A percentile compares a stretch with the other conserved stretches of the same genome.
Evolutionary conservation across 2,329 filamentous ascomycete species (phyloP).

Genomic region (Pseudogymnoascus sp.): DNA sequence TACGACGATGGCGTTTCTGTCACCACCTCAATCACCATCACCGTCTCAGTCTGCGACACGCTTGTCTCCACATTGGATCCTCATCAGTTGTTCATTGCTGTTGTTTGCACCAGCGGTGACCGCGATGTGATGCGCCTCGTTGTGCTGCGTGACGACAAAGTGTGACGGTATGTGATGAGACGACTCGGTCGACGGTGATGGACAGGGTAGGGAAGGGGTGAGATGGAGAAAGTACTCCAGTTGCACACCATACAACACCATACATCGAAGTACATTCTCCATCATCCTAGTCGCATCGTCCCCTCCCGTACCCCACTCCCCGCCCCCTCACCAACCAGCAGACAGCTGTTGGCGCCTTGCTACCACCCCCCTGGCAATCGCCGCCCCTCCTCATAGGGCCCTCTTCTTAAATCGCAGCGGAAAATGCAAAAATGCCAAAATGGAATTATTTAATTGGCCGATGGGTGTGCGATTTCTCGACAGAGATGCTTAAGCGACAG

Average conservation of each 20-base stretch:
- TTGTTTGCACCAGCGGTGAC: not conserved
- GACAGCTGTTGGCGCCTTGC: slow-evolving; percentile 5
- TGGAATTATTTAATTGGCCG: not conserved
- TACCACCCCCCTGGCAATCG: not conserved
- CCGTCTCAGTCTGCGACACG: not conserved
- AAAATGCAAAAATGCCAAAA: slow-evolving; percentile 6
- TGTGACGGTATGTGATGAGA: slow-evolving; percentile 7
- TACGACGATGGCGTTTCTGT: not conserved
- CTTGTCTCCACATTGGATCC: not conserved
- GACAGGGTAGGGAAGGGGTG: not conserved
- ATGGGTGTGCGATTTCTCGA: not conserved
- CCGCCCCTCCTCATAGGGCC: not conserved
- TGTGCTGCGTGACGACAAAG: slow-evolving; percentile 7
- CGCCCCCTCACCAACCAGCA: not conserved
- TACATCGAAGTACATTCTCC: not conserved
- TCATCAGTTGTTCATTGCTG: not conserved
- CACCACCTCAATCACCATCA: not conserved
- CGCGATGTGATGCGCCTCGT: slow-evolving; percentile 2
- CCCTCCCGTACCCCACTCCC: slow-evolving; percentile 6
- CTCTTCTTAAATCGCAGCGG: not conserved
- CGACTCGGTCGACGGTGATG: not conserved
- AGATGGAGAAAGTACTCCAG: not conserved
- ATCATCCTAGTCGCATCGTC: not conserved
- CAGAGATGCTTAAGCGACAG: not conserved
- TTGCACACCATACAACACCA: not conserved